These are phyloP conservation scores for Annulohypoxylon maeteangense DNA, from an alignment of 495 filamentous ascomycete genomes.

Conservation along the genomic window DNA sequence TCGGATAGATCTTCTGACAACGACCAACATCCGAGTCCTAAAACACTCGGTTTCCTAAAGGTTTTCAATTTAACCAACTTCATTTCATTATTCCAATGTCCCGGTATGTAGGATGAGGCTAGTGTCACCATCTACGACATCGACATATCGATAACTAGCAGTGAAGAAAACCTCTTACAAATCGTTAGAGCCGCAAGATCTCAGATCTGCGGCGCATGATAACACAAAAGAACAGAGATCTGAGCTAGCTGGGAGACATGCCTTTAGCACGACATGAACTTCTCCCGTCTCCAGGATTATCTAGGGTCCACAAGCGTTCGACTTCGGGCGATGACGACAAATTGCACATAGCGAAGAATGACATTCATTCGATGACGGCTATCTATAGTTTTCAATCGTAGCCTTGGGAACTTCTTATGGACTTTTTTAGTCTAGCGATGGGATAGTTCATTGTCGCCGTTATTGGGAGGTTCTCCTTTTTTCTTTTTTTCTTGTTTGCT, in stretches of 20 bases:
- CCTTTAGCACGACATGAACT: conserved; percentile 28
- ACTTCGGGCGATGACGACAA: conserved; percentile 49
- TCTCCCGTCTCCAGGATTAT: conserved; percentile 32
- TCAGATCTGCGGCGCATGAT: conserved; percentile 40
- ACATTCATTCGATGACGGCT: conserved; percentile 49
- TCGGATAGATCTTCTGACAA: too few relatives aligned
- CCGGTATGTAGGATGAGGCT: not conserved
- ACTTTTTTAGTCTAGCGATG: conserved; percentile 16
- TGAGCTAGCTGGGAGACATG: conserved; percentile 47
- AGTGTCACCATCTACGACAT: conserved; percentile 9
- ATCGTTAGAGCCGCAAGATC: conserved; percentile 39
- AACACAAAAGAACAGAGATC: conserved; percentile 57
- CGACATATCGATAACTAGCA: conserved; percentile 28
- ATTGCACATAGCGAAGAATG: conserved; percentile 34
- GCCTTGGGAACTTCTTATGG: conserved; percentile 44
- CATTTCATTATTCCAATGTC: not conserved
- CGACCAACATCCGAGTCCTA: too few relatives aligned
- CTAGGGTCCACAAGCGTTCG: conserved; percentile 12
- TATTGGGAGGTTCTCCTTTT: conserved; percentile 31
- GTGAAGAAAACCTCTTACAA: conserved; percentile 40
- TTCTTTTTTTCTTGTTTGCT: conserved; percentile 21
- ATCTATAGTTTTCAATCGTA: conserved; percentile 70
- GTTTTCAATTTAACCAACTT: not conserved
- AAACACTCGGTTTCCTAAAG: too few relatives aligned
- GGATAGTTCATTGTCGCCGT: not conserved